Evolutionary conservation across 768 basidiomycete genomes (phyloP).

Genomic region (Lactarius vividus): DNA sequence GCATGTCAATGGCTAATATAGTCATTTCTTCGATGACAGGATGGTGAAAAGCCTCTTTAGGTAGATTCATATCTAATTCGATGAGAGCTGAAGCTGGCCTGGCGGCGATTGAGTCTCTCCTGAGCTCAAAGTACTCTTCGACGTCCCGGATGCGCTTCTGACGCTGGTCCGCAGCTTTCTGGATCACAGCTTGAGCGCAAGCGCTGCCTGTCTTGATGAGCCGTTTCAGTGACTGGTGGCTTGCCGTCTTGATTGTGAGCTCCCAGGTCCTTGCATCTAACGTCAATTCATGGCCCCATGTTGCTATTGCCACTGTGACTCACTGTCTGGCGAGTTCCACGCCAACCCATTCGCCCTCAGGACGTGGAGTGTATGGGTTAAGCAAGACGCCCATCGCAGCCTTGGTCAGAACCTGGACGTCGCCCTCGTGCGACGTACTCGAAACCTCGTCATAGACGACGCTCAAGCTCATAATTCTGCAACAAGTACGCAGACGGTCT

Average conservation of each 20-base stretch:
- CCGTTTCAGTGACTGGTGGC: neutral
- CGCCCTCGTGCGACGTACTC: neutral
- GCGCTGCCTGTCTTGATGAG: slow-evolving; percentile 5
- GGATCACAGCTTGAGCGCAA: neutral
- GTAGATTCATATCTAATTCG: neutral
- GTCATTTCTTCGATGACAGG: slow-evolving; percentile 5
- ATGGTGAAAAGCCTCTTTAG: slow-evolving; percentile 3
- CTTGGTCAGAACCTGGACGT: slow-evolving; percentile 4
- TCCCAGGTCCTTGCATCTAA: slow-evolving; percentile 16
- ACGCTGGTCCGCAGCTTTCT: neutral
- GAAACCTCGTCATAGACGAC: slow-evolving; percentile 26
- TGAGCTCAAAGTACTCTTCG: slow-evolving; percentile 6
- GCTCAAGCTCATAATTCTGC: slow-evolving; percentile 6
- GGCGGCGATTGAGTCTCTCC: neutral
- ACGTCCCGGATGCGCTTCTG: neutral
- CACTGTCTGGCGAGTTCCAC: slow-evolving; percentile 25
- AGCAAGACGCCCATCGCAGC: slow-evolving; percentile 20
- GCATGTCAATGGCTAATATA: neutral
- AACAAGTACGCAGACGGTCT: slow-evolving; percentile 22
- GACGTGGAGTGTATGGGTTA: slow-evolving; percentile 24
- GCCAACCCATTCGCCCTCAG: slow-evolving; percentile 9
- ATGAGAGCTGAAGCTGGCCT: neutral
- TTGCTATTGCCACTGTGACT: neutral
- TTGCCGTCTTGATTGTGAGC: slow-evolving; percentile 13
- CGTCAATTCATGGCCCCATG: neutral